phyloP scores from a whole-genome alignment of 495 filamentous ascomycete genomes.

The Penicillium soppii region DNA sequence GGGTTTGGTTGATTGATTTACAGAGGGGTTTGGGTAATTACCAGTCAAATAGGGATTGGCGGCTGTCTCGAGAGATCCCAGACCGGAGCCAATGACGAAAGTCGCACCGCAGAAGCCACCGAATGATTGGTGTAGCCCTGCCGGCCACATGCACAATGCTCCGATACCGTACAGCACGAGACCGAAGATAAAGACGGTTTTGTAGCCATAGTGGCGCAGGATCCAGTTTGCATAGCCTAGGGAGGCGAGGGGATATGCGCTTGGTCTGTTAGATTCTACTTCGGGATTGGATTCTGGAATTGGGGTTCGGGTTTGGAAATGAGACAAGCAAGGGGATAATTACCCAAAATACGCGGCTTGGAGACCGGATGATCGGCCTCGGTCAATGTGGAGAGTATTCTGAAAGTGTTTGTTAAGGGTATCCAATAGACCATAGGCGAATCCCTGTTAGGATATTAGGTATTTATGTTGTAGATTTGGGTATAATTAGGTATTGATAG shows the following conservation, averaged over 20 bases:
- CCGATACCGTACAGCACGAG: slow-evolving; percentile 53
- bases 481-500: too few relatives aligned
- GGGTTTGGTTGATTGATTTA: too few relatives aligned
- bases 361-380: slow-evolving; percentile 50
- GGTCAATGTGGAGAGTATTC: slow-evolving; percentile 50
- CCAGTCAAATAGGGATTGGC: slow-evolving; percentile 57
- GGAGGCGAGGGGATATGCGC: slow-evolving; percentile 60
- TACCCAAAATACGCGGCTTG: slow-evolving; percentile 56
- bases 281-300: too few relatives aligned
- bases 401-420: slow-evolving; percentile 57
- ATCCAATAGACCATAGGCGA: slow-evolving; percentile 49
- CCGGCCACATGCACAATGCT: slow-evolving; percentile 55
- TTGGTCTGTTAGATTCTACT: slow-evolving; percentile 12
- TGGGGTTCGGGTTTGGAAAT: background rate
- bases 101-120: slow-evolving; percentile 61
- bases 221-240: slow-evolving; percentile 60
- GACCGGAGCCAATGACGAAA: slow-evolving; percentile 56
- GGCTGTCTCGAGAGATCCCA: slow-evolving; percentile 55
- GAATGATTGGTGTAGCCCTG: slow-evolving; percentile 52
- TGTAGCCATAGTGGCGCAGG: slow-evolving; percentile 53
- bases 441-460: slow-evolving; percentile 38
- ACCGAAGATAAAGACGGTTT: slow-evolving; percentile 54
- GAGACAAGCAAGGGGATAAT: background rate
- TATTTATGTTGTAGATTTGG: too few relatives aligned
- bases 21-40: too few relatives aligned